A percentile compares a stretch with the other conserved stretches of the same genome.
These are phyloP conservation scores for Trametes villosa DNA, from an alignment of 768 basidiomycete species.

Conservation along the genomic window DNA sequence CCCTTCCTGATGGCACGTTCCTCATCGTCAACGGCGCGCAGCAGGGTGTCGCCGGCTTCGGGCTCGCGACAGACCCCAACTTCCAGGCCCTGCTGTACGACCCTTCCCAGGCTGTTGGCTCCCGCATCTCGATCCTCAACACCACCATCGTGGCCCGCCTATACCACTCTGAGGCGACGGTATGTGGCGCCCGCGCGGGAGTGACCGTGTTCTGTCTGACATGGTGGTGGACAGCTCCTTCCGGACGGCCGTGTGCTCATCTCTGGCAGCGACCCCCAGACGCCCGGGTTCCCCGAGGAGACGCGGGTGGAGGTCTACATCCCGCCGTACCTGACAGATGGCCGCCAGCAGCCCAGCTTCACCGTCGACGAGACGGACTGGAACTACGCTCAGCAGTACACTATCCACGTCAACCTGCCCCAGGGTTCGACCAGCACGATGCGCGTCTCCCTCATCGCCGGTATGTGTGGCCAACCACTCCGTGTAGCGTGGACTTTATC, in stretches of 20 bases:
- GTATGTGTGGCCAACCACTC: constrained; percentile 38
- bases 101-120: constrained; percentile 58
- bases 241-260: constrained; percentile 77
- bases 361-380: constrained; percentile 65
- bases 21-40: constrained; percentile 78
- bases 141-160: constrained; percentile 73
- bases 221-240: constrained; percentile 45
- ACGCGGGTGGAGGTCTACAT: constrained; percentile 81
- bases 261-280: constrained; percentile 77
- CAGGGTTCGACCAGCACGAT: constrained; percentile 51
- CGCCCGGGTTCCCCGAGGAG: constrained; percentile 68
- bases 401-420: constrained; percentile 50
- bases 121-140: constrained; percentile 68
- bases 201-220: neutral
- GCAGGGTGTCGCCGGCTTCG: constrained; percentile 75
- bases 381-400: constrained; percentile 56
- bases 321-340: constrained; percentile 81
- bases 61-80: constrained; percentile 67
- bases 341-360: constrained; percentile 64
- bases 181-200: constrained; percentile 8
- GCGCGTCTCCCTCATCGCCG: constrained; percentile 67
- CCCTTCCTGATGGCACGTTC: constrained; percentile 75
- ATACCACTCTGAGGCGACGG: constrained; percentile 77
- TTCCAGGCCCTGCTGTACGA: constrained; percentile 70
- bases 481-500: neutral